Percentiles rank a stretch among this genome's conserved stretches.
phyloP scores from a whole-genome alignment of 1,139 yeast genomes.

The Zygoascus sp. region DNA sequence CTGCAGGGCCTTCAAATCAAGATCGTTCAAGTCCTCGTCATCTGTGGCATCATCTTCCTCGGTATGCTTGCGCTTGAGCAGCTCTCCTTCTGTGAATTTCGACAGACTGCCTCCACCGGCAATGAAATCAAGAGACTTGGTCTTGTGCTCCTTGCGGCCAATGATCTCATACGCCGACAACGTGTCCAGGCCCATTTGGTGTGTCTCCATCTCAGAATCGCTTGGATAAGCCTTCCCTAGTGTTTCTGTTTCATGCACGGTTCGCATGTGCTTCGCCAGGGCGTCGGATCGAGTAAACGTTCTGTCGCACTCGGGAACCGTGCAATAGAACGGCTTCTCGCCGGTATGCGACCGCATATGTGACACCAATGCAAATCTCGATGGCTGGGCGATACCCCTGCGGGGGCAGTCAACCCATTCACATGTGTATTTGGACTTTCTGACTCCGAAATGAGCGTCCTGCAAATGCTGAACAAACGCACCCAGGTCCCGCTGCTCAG shows the following conservation, averaged over 20 bases:
- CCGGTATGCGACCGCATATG: conserved; percentile 67
- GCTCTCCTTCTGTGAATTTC: conserved; percentile 13
- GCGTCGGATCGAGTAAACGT: conserved; percentile 59
- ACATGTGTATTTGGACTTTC: conserved; percentile 48
- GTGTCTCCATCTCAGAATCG: conserved; percentile 1
- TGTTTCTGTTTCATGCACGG: conserved; percentile 51
- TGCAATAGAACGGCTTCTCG: conserved; percentile 63
- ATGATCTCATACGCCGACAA: conserved; percentile 1
- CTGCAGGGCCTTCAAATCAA: conserved; percentile 31
- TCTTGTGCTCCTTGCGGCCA: neutral
- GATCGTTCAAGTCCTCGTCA: conserved; percentile 24
- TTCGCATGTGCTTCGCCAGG: conserved; percentile 57
- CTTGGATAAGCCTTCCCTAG: conserved; percentile 11
- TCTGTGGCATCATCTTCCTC: conserved; percentile 13
- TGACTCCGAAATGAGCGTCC: conserved; percentile 37
- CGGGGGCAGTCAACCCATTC: conserved; percentile 60
- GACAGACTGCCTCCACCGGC: conserved; percentile 7
- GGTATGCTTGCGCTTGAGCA: conserved; percentile 7
- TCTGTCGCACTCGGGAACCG: conserved; percentile 64
- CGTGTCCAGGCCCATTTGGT: neutral
- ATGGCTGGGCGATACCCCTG: conserved; percentile 52
- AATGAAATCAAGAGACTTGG: neutral
- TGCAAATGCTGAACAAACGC: conserved; percentile 39
- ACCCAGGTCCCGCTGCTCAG: conserved; percentile 31
- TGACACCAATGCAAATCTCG: conserved; percentile 55